A percentile compares a stretch with the other conserved stretches of the same genome.
Conservation (phyloP, 805 yeast species). For the Zygosaccharomyces lentus region DNA sequence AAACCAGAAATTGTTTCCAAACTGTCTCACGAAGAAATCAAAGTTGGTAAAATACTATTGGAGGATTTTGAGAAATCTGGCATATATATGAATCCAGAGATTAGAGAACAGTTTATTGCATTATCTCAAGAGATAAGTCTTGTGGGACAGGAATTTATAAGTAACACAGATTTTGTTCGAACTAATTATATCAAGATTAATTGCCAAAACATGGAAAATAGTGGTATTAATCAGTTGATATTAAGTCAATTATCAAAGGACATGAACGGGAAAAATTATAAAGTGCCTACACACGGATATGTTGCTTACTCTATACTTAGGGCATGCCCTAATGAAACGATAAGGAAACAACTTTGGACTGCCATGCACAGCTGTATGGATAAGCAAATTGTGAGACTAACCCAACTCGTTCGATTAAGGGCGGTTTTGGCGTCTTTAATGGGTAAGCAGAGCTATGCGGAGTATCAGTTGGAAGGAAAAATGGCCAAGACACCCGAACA, state of each 20-base stretch:
- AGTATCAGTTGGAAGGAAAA: conserved; percentile 80
- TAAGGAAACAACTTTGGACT: conserved; percentile 70
- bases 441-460: conserved; percentile 66
- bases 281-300: conserved; percentile 57
- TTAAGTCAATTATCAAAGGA: conserved; percentile 34
- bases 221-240: conserved; percentile 19
- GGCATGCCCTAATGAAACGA: conserved; percentile 48
- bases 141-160: conserved; percentile 69
- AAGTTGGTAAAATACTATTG: conserved; percentile 74
- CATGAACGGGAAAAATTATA: conserved; percentile 39
- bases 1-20: conserved; percentile 27
- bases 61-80: conserved; percentile 91
- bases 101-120: conserved; percentile 66
- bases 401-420: conserved; percentile 57
- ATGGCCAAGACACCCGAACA: conserved; percentile 82
- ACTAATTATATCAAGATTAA: conserved; percentile 23
- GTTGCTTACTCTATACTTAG: conserved; percentile 63
- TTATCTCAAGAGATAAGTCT: conserved; percentile 77
- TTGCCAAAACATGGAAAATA: conserved; percentile 20
- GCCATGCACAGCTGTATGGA: conserved; percentile 62
- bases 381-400: conserved; percentile 57
- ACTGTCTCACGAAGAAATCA: conserved; percentile 68
- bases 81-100: conserved; percentile 64
- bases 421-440: conserved; percentile 67
- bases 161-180: conserved; percentile 23